Conservation (phyloP, 257 asterid genomes). For the Knoxia roxburghii region DNA sequence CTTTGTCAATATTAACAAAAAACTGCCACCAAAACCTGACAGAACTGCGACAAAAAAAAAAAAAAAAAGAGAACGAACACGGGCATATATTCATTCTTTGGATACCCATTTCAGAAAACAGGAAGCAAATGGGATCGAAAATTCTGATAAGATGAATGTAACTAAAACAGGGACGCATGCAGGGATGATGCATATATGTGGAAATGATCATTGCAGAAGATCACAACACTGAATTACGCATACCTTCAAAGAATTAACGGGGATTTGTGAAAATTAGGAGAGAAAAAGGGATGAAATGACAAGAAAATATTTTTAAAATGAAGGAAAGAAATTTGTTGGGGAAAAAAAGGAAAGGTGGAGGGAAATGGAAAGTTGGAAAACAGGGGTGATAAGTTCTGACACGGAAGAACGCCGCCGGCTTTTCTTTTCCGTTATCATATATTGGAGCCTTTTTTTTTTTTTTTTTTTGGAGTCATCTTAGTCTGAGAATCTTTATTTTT, state of each 20-base stretch:
- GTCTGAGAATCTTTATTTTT: too few relatives aligned
- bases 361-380: not conserved
- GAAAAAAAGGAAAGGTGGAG: not conserved
- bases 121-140: not conserved
- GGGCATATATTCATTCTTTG: not conserved
- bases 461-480: too few relatives aligned
- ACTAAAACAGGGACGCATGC: not conserved
- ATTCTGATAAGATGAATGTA: not conserved
- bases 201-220: not conserved
- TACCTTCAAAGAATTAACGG: not conserved
- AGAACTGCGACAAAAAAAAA: not conserved
- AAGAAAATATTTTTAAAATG: not conserved
- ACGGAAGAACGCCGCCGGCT: not conserved
- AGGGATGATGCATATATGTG: not conserved
- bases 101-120: not conserved
- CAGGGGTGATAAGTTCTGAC: not conserved
- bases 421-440: not conserved
- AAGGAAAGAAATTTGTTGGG: not conserved
- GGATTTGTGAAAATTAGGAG: not conserved
- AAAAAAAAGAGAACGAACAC: not conserved
- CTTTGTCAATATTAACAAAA: not conserved
- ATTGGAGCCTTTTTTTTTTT: too few relatives aligned
- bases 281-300: not conserved
- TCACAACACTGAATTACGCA: not conserved
- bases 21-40: not conserved